Percentiles rank a stretch among this genome's conserved stretches.
phyloP scores from a whole-genome alignment of 495 filamentous ascomycete species.

The Aspergillus nidulans region DNA sequence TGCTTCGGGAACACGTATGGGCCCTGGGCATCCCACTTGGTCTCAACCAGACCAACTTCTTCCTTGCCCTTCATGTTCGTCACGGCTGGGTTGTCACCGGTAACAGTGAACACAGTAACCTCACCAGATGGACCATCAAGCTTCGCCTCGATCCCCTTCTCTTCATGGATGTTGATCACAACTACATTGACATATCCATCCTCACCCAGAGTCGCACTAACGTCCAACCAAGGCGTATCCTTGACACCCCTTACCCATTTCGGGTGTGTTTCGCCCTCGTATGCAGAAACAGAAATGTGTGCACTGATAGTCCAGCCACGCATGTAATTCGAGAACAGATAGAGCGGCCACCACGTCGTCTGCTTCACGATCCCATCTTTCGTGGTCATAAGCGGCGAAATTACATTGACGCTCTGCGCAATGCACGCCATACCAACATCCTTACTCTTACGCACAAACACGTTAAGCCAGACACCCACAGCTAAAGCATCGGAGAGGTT shows the following conservation, averaged over 20 bases:
- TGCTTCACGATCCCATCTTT: conserved; percentile 61
- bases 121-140: conserved; percentile 49
- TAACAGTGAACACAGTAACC: conserved; percentile 55
- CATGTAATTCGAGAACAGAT: conserved; percentile 70
- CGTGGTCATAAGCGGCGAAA: conserved; percentile 70
- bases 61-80: conserved; percentile 58
- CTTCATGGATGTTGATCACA: conserved; percentile 65
- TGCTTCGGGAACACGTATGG: conserved; percentile 60
- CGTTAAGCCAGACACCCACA: conserved; percentile 70
- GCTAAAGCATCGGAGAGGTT: conserved; percentile 73
- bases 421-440: conserved; percentile 78
- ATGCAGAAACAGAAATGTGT: conserved; percentile 55
- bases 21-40: conserved; percentile 55
- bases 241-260: conserved; percentile 59
- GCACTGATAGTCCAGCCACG: conserved; percentile 60
- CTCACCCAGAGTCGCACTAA: conserved; percentile 59
- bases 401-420: conserved; percentile 75
- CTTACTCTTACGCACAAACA: conserved; percentile 70
- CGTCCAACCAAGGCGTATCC: conserved; percentile 68
- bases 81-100: conserved; percentile 47
- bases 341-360: conserved; percentile 73
- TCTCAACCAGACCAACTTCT: conserved; percentile 56
- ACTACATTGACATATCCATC: conserved; percentile 59
- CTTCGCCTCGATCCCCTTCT: conserved; percentile 50
- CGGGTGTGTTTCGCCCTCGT: conserved; percentile 61